Evolutionary conservation across 2,329 filamentous ascomycete genomes (phyloP).

Genomic region (Escovopsis weberi): DNA sequence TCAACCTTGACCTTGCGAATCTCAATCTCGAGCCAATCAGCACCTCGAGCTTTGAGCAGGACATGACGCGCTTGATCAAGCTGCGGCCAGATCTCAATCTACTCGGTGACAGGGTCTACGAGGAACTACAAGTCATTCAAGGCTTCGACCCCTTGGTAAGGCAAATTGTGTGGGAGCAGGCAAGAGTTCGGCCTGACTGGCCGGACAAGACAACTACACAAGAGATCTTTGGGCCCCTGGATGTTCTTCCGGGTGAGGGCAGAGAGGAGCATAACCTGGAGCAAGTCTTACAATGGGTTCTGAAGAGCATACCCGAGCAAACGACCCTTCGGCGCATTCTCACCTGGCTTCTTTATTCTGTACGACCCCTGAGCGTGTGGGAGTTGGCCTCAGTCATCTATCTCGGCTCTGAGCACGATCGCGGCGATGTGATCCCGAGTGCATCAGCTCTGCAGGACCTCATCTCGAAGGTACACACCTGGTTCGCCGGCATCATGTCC

Average conservation of each 20-base stretch:
- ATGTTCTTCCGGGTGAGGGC: background rate
- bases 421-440: constrained; percentile 1
- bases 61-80: constrained; percentile 2
- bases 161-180: constrained; percentile 5
- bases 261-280: constrained; percentile 1
- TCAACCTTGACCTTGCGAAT: constrained; percentile 3
- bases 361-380: constrained; percentile 6
- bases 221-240: constrained; percentile 1
- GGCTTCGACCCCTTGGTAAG: constrained; percentile 2
- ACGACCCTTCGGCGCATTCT: constrained; percentile 2
- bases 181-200: constrained; percentile 2
- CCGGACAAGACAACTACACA: constrained; percentile 1
- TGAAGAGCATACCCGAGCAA: constrained; percentile 2
- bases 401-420: background rate
- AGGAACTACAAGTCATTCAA: constrained; percentile 10
- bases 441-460: background rate
- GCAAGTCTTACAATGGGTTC: constrained; percentile 3
- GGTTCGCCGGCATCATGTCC: constrained; percentile 6
- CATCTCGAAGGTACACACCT: constrained; percentile 4
- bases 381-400: constrained; percentile 5
- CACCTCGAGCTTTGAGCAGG: background rate
- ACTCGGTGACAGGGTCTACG: background rate
- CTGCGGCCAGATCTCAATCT: constrained; percentile 6
- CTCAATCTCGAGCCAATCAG: background rate
- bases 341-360: constrained; percentile 6